These are phyloP conservation scores for Dothistroma septosporum DNA, from an alignment of 2,329 filamentous ascomycete genomes.

Conservation along the genomic window DNA sequence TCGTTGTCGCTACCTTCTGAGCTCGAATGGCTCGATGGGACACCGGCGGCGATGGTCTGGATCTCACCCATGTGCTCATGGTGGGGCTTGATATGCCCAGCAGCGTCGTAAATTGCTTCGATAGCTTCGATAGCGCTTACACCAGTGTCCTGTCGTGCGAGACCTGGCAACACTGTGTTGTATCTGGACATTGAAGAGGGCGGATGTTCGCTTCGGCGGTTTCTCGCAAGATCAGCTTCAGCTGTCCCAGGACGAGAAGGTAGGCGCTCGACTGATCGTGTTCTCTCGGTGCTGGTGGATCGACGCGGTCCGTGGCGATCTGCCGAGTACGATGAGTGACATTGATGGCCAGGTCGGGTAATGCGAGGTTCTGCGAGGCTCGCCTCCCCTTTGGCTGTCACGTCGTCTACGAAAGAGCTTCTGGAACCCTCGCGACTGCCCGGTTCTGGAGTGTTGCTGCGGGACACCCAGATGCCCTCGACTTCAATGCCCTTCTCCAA, in stretches of 20 bases:
- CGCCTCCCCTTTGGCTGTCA: not conserved
- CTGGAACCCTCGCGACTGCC: slow-evolving; percentile 26
- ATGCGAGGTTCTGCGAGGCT: not conserved
- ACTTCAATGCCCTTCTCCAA: slow-evolving; percentile 78
- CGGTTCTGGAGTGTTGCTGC: slow-evolving; percentile 39
- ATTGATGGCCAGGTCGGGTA: slow-evolving; percentile 1
- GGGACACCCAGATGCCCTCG: slow-evolving; percentile 66
- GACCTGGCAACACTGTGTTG: slow-evolving; percentile 32
- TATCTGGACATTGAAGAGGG: slow-evolving; percentile 38
- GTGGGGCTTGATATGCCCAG: slow-evolving; percentile 19
- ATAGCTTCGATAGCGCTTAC: slow-evolving; percentile 31
- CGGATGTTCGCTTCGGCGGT: slow-evolving; percentile 30
- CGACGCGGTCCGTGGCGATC: not conserved
- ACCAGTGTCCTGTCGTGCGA: slow-evolving; percentile 33
- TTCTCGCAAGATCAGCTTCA: slow-evolving; percentile 9
- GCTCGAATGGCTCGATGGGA: slow-evolving; percentile 22
- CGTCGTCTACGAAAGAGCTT: slow-evolving; percentile 8
- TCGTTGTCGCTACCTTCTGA: slow-evolving; percentile 24
- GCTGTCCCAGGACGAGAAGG: slow-evolving; percentile 15
- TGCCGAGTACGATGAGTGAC: not conserved
- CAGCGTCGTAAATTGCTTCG: slow-evolving; percentile 28
- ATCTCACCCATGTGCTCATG: slow-evolving; percentile 3
- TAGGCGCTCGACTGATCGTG: not conserved
- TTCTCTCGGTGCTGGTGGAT: not conserved
- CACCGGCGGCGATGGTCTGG: slow-evolving; percentile 18